Base-by-base conservation (phyloP, 495 filamentous ascomycete species). In the Penicillium alfredii region DNA sequence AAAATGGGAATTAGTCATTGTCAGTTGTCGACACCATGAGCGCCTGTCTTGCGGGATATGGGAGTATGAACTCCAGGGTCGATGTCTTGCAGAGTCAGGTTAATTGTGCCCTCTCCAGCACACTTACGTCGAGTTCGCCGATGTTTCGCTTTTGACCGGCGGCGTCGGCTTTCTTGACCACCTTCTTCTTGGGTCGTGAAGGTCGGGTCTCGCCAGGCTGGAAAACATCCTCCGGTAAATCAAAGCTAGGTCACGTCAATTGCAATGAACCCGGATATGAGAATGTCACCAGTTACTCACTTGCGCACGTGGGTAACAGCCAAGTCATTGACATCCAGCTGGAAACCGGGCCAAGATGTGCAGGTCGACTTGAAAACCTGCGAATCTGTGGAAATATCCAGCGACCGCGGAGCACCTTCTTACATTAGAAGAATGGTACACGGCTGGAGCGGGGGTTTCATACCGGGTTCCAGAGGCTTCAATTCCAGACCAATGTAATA, bases 191-290 rank as follows among this genome's bases (percentile, higher is more conserved):
- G 14, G 80, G 73, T 35, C 73, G 78, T 4, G 58, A 47, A 9
- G 86, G 84, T 44, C 77, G 82, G 15, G 62, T 64, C 60, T 98
- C 92, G 41, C 88, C 88, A 4, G 78, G 63, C 40, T 80, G 72
- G 58, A 98, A 98, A 1, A 97, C 80, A 58, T 98, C 88, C 34
- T 81, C 78, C 12, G 92, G 93, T 12, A 98, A 70, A 53, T 87
- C 83, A 50, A 80, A 86, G 56, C 88, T 94, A 35, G 4, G 48
- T 22, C 22, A 27, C 33, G 24, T 35, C 45, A 48, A 52, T 40
- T 52, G 55, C 24, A 24, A 18, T 16, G 42, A 16, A 15, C 28
- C 11, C 15, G 3, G 6, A 13, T 28, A 8, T 11, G 34, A n/a
- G 8, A 8, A 28, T n/a, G n/a, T 5, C 17, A 18, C 13, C 24